These are phyloP conservation scores for Phialophora expanda DNA, from an alignment of 2,329 filamentous ascomycete genomes.

Conservation along the genomic window DNA sequence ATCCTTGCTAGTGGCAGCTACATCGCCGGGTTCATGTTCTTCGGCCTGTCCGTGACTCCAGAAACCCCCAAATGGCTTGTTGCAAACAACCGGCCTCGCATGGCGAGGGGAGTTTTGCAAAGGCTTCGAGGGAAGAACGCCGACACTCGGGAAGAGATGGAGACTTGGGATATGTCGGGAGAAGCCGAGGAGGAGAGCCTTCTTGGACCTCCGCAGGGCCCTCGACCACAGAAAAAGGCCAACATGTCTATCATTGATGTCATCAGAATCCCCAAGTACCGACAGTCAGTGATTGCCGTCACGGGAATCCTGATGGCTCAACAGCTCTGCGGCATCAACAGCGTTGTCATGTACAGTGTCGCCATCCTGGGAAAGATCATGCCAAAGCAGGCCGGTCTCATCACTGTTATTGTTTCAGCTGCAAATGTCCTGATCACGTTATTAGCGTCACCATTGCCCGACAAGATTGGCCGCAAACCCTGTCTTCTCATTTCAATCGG, in stretches of 20 bases:
- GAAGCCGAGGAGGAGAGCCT: slow-evolving; percentile 44
- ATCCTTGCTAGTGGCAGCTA: slow-evolving; percentile 76
- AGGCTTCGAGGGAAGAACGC: slow-evolving; percentile 73
- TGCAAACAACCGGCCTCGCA: slow-evolving; percentile 62
- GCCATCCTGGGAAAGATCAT: slow-evolving; percentile 81
- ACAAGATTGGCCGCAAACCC: slow-evolving; percentile 79
- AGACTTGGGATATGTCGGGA: slow-evolving; percentile 57
- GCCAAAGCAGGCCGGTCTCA: slow-evolving; percentile 76
- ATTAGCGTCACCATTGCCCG: slow-evolving; percentile 79
- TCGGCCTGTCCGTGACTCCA: slow-evolving; percentile 72
- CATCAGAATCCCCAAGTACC: slow-evolving; percentile 70
- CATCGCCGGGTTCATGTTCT: slow-evolving; percentile 69
- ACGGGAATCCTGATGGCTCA: slow-evolving; percentile 91
- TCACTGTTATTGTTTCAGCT: slow-evolving; percentile 85
- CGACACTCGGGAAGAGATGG: slow-evolving; percentile 76
- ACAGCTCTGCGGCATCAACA: slow-evolving; percentile 93
- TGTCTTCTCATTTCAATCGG: slow-evolving; percentile 82
- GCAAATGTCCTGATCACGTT: slow-evolving; percentile 85
- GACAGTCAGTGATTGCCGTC: slow-evolving; percentile 75
- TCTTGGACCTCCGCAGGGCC: slow-evolving; percentile 35
- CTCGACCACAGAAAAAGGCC: slow-evolving; percentile 63
- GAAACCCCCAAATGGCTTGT: slow-evolving; percentile 91
- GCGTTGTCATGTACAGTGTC: slow-evolving; percentile 97
- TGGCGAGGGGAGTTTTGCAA: slow-evolving; percentile 72
- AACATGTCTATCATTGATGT: slow-evolving; percentile 64